Percentiles rank a stretch among this genome's conserved stretches.
These are phyloP conservation scores for Aspergillus floridensis DNA, from an alignment of 2,329 filamentous ascomycete species.

Conservation along the genomic window DNA sequence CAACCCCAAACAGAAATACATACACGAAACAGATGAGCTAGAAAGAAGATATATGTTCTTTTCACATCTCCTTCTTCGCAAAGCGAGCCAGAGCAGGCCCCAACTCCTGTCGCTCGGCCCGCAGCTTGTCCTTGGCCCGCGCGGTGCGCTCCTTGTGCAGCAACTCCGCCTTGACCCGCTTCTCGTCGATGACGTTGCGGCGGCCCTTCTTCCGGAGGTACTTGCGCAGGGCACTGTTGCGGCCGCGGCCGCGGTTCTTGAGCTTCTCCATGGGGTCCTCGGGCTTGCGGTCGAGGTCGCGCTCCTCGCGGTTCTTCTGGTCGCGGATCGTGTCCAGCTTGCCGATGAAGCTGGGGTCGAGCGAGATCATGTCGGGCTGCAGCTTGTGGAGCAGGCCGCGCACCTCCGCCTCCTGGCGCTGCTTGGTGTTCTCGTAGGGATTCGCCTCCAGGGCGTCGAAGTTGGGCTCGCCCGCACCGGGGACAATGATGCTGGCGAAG, in stretches of 20 bases:
- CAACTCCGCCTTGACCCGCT: conserved; percentile 80
- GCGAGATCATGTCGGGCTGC: conserved; percentile 92
- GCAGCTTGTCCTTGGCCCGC: conserved; percentile 64
- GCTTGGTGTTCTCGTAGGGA: conserved; percentile 89
- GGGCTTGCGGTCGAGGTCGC: conserved; percentile 71
- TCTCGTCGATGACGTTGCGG: conserved; percentile 95
- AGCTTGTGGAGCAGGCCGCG: conserved; percentile 89
- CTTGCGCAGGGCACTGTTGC: conserved; percentile 84
- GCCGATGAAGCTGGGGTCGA: conserved; percentile 90
- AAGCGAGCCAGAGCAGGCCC: conserved; percentile 87
- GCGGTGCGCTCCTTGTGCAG: conserved; percentile 68
- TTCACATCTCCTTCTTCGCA: conserved; percentile 59
- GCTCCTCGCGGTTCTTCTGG: conserved; percentile 71
- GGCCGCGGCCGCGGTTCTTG: conserved; percentile 77
- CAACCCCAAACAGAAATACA: neutral
- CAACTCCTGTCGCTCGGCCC: conserved; percentile 68
- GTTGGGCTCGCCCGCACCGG: conserved; percentile 94
- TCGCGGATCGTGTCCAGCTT: conserved; percentile 79
- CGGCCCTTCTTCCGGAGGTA: conserved; percentile 88
- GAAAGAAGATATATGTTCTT: neutral
- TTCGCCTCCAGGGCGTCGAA: conserved; percentile 92
- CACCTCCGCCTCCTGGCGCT: conserved; percentile 90
- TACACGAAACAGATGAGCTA: neutral
- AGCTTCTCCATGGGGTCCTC: conserved; percentile 58
- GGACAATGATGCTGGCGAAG: conserved; percentile 85